Evolutionary conservation across 2,329 filamentous ascomycete species (phyloP).

Genomic region (Cadophora gregata): DNA sequence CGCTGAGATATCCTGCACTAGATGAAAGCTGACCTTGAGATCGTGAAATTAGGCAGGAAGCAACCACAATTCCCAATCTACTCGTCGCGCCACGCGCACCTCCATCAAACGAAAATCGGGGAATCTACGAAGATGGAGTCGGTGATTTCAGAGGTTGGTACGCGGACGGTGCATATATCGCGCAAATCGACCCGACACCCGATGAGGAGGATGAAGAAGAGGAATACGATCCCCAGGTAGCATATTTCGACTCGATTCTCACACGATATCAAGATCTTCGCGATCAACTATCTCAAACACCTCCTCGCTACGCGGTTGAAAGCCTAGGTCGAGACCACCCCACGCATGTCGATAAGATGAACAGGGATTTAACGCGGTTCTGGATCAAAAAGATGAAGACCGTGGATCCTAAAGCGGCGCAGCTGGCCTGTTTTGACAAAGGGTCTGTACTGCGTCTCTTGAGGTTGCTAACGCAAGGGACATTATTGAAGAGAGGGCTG

Average conservation of each 20-base stretch:
- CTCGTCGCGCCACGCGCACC: slow-evolving; percentile 64
- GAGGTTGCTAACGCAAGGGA: slow-evolving; percentile 66
- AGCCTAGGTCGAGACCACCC: slow-evolving; percentile 59
- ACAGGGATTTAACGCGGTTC: slow-evolving; percentile 51
- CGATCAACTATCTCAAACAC: slow-evolving; percentile 59
- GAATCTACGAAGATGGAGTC: slow-evolving; percentile 56
- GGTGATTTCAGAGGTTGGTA: slow-evolving; percentile 70
- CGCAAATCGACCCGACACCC: slow-evolving; percentile 43
- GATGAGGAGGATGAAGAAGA: slow-evolving; percentile 37
- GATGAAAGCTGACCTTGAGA: slow-evolving; percentile 50
- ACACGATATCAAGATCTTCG: slow-evolving; percentile 71
- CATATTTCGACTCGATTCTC: slow-evolving; percentile 72
- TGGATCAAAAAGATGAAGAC: slow-evolving; percentile 60
- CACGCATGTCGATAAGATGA: slow-evolving; percentile 50
- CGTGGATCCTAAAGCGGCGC: slow-evolving; percentile 62
- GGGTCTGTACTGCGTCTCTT: slow-evolving; percentile 70
- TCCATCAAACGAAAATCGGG: slow-evolving; percentile 43
- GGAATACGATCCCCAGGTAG: slow-evolving; percentile 58
- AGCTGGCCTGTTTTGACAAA: slow-evolving; percentile 70
- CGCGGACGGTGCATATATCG: slow-evolving; percentile 80
- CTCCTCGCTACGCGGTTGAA: slow-evolving; percentile 58
- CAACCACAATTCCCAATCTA: slow-evolving; percentile 73
- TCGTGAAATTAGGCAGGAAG: slow-evolving; percentile 68
- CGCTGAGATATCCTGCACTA: slow-evolving; percentile 49
- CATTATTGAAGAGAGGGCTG: slow-evolving; percentile 60